phyloP scores from a whole-genome alignment of 495 filamentous ascomycete species.

The Physcia stellaris region DNA sequence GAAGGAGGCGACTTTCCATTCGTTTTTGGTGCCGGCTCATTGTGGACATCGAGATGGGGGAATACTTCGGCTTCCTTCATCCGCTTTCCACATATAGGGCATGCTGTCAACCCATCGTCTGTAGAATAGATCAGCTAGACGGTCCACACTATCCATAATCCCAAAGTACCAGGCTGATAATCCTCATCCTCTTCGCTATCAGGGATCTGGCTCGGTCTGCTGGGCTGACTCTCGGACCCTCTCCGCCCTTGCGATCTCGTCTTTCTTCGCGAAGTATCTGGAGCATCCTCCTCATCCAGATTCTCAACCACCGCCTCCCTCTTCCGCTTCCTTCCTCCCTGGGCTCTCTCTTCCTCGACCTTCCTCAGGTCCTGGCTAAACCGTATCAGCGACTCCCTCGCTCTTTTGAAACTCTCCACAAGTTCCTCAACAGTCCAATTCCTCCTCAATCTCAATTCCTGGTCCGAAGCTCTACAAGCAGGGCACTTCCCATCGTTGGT shows the following conservation, averaged over 20 bases:
- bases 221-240: constrained; percentile 8
- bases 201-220: constrained; percentile 24
- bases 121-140: constrained; percentile 5
- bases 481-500: constrained; percentile 76
- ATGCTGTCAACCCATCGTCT: constrained; percentile 66
- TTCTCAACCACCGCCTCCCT: constrained; percentile 39
- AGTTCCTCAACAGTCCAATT: constrained; percentile 77
- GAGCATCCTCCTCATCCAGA: constrained; percentile 19
- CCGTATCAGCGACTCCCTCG: constrained; percentile 46
- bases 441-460: constrained; percentile 68
- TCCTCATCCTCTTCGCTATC: not conserved
- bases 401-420: constrained; percentile 60
- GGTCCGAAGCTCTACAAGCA: constrained; percentile 58
- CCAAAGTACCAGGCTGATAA: constrained; percentile 1
- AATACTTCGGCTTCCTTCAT: constrained; percentile 71
- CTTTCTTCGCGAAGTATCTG: constrained; percentile 17
- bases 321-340: constrained; percentile 24
- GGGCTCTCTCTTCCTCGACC: constrained; percentile 14
- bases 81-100: constrained; percentile 62
- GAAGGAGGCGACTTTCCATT: not conserved
- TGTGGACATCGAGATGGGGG: constrained; percentile 54
- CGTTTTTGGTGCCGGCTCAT: not conserved
- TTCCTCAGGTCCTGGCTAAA: constrained; percentile 41
- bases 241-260: constrained; percentile 25
- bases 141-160: too few relatives aligned